Evolutionary conservation across 2,329 filamentous ascomycete species (phyloP).

Genomic region (Phyllosticta paracitricarpa): DNA sequence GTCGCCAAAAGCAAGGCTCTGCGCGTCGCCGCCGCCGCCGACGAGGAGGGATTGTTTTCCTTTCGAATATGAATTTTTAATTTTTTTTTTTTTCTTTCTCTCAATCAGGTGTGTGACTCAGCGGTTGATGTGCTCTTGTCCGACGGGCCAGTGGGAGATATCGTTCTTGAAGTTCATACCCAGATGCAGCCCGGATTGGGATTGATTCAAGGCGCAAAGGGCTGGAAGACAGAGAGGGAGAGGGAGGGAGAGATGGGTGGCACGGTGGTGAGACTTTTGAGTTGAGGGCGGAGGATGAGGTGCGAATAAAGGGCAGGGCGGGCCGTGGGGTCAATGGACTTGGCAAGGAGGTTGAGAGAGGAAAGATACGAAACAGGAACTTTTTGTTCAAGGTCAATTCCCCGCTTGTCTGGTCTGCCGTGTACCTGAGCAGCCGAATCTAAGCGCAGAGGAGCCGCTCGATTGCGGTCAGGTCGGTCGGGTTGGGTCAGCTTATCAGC

Average conservation of each 20-base stretch:
- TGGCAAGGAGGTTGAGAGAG: background rate
- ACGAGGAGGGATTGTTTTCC: background rate
- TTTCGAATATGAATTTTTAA: background rate
- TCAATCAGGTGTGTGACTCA: conserved; percentile 14
- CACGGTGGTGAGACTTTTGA: background rate
- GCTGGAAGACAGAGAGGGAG: background rate
- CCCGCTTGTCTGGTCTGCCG: background rate
- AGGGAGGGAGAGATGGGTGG: background rate
- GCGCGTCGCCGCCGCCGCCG: background rate
- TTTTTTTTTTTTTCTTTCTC: too few species aligned
- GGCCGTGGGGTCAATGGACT: background rate
- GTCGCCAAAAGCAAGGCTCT: conserved; percentile 7
- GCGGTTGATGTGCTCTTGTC: conserved; percentile 37
- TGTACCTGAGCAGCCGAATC: background rate
- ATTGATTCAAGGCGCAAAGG: conserved; percentile 3
- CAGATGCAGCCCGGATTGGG: conserved; percentile 10
- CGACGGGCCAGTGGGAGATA: conserved; percentile 33
- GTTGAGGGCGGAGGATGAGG: background rate
- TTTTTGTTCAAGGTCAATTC: background rate
- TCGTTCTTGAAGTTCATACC: conserved; percentile 35
- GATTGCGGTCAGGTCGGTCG: background rate
- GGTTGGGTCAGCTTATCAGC: too few species aligned
- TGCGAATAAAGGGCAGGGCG: background rate
- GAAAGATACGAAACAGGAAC: background rate
- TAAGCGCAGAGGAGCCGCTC: background rate